phyloP scores from a whole-genome alignment of 2,329 filamentous ascomycete genomes.

The Diaporthe sp. region DNA sequence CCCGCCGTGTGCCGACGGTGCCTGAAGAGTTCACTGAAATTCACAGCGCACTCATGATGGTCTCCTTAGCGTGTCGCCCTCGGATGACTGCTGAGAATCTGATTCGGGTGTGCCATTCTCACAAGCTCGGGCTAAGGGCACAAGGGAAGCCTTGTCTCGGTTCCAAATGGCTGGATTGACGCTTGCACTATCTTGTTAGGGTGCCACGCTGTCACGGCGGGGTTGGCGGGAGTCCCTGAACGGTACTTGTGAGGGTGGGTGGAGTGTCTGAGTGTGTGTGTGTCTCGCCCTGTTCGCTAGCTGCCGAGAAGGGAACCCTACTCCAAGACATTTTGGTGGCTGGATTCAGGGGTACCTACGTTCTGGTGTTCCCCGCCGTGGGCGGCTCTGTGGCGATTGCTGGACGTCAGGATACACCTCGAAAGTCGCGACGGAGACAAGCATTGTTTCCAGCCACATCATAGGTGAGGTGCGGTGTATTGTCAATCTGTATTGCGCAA shows the following conservation, averaged over 20 bases:
- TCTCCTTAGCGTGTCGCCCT: constrained; percentile 4
- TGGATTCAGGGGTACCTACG: constrained; percentile 7
- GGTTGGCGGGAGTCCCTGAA: constrained; percentile 34
- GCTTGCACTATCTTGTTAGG: constrained; percentile 16
- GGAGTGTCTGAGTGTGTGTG: constrained; percentile 8
- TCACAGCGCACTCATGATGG: not conserved
- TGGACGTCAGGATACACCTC: not conserved
- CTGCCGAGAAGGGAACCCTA: not conserved
- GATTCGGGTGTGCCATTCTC: constrained; percentile 17
- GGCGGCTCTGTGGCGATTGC: constrained; percentile 8
- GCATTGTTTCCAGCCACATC: not conserved
- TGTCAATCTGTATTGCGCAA: constrained; percentile 37
- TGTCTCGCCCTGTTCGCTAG: constrained; percentile 21
- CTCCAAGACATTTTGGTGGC: constrained; percentile 8
- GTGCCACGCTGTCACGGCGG: constrained; percentile 31
- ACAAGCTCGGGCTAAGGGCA: constrained; percentile 7
- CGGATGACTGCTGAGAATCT: constrained; percentile 6
- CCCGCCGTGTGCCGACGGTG: not conserved
- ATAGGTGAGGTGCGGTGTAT: constrained; percentile 6
- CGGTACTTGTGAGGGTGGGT: constrained; percentile 16
- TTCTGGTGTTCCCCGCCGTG: not conserved
- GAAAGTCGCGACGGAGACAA: not conserved
- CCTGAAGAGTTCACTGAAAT: constrained; percentile 27
- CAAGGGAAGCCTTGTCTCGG: constrained; percentile 23
- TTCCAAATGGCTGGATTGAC: constrained; percentile 37